Conservation (phyloP, 2,329 filamentous ascomycete genomes). For the Penicillium polonicum region DNA sequence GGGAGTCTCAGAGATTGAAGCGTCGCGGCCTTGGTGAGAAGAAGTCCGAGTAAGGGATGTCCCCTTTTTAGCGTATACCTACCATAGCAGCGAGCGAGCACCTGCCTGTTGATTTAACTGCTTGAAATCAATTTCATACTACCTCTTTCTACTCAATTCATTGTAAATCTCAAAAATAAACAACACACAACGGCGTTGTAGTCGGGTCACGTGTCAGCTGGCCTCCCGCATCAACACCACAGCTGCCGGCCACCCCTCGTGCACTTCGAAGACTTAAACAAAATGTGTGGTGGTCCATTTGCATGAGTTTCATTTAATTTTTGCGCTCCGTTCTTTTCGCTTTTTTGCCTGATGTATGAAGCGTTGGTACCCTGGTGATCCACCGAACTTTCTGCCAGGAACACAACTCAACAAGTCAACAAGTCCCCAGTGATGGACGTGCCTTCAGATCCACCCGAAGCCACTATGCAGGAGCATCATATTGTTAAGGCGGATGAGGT, state of each 20-base stretch:
- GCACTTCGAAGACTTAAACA: background rate
- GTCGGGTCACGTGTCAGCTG: background rate
- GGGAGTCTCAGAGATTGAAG: conserved; percentile 59
- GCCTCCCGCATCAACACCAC: conserved; percentile 4
- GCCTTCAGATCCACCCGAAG: conserved; percentile 21
- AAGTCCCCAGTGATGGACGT: conserved; percentile 29
- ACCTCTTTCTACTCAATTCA: background rate
- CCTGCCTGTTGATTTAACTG: background rate
- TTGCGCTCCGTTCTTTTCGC: background rate
- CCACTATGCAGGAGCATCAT: conserved; percentile 35
- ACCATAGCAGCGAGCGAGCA: background rate
- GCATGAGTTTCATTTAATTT: background rate
- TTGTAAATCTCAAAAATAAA: background rate
- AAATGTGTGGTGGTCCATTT: background rate
- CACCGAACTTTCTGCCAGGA: conserved; percentile 6
- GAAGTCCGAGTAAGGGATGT: conserved; percentile 24
- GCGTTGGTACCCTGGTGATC: conserved; percentile 8
- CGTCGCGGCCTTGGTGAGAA: conserved; percentile 30
- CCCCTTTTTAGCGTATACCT: background rate
- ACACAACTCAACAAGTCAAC: background rate
- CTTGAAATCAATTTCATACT: background rate
- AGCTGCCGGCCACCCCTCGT: background rate
- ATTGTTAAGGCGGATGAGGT: conserved; percentile 52
- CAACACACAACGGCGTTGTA: background rate
- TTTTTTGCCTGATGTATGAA: conserved; percentile 7